Percentiles rank a stretch among this genome's conserved stretches.
phyloP scores from a whole-genome alignment of 306 rosid genomes.

The Acacia confusa region DNA sequence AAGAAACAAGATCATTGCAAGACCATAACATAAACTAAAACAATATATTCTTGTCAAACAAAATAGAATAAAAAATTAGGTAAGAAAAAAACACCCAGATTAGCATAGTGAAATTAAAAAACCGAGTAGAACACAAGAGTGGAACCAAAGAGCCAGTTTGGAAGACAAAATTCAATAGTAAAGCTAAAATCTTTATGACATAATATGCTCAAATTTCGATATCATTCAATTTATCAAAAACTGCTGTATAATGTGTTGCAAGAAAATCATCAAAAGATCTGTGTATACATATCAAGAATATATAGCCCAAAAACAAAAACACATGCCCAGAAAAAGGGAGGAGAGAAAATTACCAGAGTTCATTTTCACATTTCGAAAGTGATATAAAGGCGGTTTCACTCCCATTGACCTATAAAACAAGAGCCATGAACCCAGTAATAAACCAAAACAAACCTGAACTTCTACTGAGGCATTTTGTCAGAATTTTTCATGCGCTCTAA shows the following conservation, averaged over 20 bases:
- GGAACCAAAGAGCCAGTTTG: background rate
- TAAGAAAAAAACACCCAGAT: background rate
- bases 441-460: conserved; percentile 24
- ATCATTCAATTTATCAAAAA: conserved; percentile 5
- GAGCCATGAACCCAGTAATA: conserved; percentile 19
- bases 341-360: conserved; percentile 58
- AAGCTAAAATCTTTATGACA: background rate
- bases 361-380: conserved; percentile 58
- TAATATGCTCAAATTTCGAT: conserved; percentile 16
- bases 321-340: conserved; percentile 20
- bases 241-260: background rate
- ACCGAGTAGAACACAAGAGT: background rate
- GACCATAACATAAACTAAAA: background rate
- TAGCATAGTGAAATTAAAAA: background rate
- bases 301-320: conserved; percentile 23
- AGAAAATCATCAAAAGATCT: conserved; percentile 5
- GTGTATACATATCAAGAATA: background rate
- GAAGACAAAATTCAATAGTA: background rate
- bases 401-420: conserved; percentile 67
- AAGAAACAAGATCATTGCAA: background rate
- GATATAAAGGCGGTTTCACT: conserved; percentile 68
- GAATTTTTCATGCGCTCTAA: conserved; percentile 22
- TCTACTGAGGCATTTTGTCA: background rate
- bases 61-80: background rate
- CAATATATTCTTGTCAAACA: background rate